These are phyloP conservation scores for Ceraceosorus guamensis DNA, from an alignment of 1,284 basidiomycete genomes.

Conservation along the genomic window DNA sequence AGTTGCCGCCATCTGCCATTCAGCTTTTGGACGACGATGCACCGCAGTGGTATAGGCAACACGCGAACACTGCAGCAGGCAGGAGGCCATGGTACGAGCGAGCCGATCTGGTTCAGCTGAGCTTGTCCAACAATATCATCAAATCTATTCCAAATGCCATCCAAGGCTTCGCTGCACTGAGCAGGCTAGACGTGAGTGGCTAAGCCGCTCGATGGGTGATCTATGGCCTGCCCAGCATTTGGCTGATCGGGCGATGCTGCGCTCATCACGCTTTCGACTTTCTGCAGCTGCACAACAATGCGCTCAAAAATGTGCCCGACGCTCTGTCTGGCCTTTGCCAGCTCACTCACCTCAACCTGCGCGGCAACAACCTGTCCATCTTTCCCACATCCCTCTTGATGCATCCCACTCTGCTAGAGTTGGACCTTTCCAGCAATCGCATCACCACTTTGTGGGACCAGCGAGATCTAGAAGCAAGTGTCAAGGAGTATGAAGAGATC, in stretches of 20 bases:
- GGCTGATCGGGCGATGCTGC: neutral
- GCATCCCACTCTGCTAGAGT: conserved; percentile 28
- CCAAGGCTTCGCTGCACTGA: conserved; percentile 25
- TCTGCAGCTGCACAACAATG: conserved; percentile 27
- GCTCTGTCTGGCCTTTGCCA: conserved; percentile 22
- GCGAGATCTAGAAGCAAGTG: conserved; percentile 10
- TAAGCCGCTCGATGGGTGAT: neutral
- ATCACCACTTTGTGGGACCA: conserved; percentile 31
- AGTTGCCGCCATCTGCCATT: conserved; percentile 21
- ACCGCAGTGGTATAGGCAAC: conserved; percentile 27
- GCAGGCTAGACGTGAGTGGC: conserved; percentile 22
- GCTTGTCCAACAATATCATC: conserved; percentile 31
- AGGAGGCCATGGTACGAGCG: conserved; percentile 32
- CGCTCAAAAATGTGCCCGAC: conserved; percentile 21
- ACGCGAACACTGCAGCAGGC: conserved; percentile 14
- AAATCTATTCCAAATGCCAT: conserved; percentile 21
- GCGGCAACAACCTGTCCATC: conserved; percentile 27
- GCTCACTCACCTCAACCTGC: conserved; percentile 31
- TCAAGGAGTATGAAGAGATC: too few species aligned
- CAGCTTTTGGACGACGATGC: conserved; percentile 28
- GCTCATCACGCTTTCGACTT: neutral
- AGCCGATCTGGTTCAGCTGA: conserved; percentile 23
- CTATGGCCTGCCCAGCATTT: neutral
- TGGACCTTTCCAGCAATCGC: conserved; percentile 39
- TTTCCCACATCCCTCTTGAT: conserved; percentile 28